Evolutionary conservation across 2,329 filamentous ascomycete species (phyloP), one percentile per base, ranked within the genome.

Genomic region (Hypomyces perniciosus): DNA sequence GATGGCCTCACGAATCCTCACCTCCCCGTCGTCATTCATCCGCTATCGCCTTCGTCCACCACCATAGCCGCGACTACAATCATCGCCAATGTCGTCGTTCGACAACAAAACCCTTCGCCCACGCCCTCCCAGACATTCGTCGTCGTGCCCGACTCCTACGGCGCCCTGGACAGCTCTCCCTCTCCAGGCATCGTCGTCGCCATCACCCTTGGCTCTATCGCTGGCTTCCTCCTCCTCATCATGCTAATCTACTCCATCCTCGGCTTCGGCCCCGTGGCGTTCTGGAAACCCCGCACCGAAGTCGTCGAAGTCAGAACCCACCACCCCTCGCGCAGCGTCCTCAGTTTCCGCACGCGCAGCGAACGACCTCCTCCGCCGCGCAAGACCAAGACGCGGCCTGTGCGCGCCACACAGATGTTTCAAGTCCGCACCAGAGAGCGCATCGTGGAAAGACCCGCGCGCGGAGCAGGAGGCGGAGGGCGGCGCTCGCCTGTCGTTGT

Each of bases 181-280:
- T 61, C 59, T 13, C 77, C 73, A 0, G 73, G 68, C 52, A 65
- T 67, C 45, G 62, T 76, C 10, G 73, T 65, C 8, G 73, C 66
- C 56, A 73, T 75, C 52, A 70, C 73, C 4, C 64, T 76, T 46
- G 73, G 72, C 55, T 67, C 70, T 39, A 68, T 75, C 44, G 70
- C 66, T 29, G 79, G 72, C 47, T 77, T 82, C 62, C 62, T 81
- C 31, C 66, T 83, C 33, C 54, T 81, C 9, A 65, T 81, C 30
- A 75, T 75, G 63, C 59, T 81, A 9, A 56, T 81, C 51, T 79
- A 78, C 61, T 69, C 72, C 2, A 69, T 68, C n/a, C 64, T 79
- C 30, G 73, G 74, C 53, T 68, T 73, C 30, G 69, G 68, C 1
- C 72, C 69, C 2, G 59, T 66, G 35, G 62, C 48, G 54, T 61